A percentile compares a stretch with the other conserved stretches of the same genome.
phyloP scores from a whole-genome alignment of 106 monocot genomes.

The Gastrodia elata region DNA sequence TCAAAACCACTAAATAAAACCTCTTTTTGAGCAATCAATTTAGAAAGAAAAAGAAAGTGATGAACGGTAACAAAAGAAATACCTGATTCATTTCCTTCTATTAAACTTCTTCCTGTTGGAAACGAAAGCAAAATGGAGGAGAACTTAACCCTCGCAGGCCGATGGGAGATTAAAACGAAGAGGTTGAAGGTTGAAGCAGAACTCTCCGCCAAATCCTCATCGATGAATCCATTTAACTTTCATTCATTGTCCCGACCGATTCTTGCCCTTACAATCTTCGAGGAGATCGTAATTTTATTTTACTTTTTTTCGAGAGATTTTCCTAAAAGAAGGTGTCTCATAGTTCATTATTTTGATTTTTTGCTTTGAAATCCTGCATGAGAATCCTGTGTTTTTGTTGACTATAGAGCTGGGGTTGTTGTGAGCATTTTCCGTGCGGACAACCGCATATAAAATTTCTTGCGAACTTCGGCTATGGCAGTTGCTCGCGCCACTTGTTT shows the following conservation, averaged over 20 bases:
- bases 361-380: neutral
- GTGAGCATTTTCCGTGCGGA: neutral
- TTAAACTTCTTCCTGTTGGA: neutral
- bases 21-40: neutral
- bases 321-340: neutral
- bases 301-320: neutral
- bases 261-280: neutral
- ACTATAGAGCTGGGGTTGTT: neutral
- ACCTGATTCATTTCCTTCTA: neutral
- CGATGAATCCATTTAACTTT: neutral
- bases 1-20: neutral
- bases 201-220: neutral
- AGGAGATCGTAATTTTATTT: neutral
- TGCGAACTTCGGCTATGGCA: neutral
- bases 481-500: too few species aligned
- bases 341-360: neutral
- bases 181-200: neutral
- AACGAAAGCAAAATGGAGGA: constrained; percentile 7
- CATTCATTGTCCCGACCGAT: neutral
- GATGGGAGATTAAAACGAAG: neutral
- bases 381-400: neutral
- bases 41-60: neutral
- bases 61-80: neutral
- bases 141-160: neutral
- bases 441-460: neutral